Conservation (phyloP, 192 early-diverging fungal species). For the Rhizoclosmatium sp. region DNA sequence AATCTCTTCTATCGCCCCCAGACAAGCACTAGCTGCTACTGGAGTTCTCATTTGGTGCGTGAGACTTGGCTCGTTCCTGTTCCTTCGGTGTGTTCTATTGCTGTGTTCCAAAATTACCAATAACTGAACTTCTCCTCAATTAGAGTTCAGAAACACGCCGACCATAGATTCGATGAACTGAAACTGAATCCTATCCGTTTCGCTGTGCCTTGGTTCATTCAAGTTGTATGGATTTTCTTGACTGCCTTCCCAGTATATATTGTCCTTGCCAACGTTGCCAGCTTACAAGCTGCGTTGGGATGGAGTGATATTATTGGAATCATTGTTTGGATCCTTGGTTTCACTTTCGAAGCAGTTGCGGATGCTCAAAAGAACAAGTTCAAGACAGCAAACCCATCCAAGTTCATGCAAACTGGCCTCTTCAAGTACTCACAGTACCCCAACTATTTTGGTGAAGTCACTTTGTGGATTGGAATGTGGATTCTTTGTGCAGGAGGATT, state of each 20-base stretch:
- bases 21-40: slow-evolving; percentile 53
- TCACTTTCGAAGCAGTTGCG: slow-evolving; percentile 53
- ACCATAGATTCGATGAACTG: slow-evolving; percentile 56
- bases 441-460: slow-evolving; percentile 64
- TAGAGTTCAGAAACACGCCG: slow-evolving; percentile 41
- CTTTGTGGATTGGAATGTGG: slow-evolving; percentile 62
- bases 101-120: background rate
- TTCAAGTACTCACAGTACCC: slow-evolving; percentile 55
- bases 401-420: slow-evolving; percentile 57
- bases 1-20: slow-evolving; percentile 28
- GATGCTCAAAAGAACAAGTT: slow-evolving; percentile 59
- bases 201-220: slow-evolving; percentile 54
- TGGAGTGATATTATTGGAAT: slow-evolving; percentile 53
- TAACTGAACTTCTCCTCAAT: background rate
- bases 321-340: slow-evolving; percentile 56
- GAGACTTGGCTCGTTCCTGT: slow-evolving; percentile 58
- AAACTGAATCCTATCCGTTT: slow-evolving; percentile 53
- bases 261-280: slow-evolving; percentile 40
- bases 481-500: slow-evolving; percentile 55
- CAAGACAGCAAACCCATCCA: slow-evolving; percentile 52
- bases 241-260: slow-evolving; percentile 57
- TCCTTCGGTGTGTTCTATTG: slow-evolving; percentile 36
- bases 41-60: slow-evolving; percentile 50
- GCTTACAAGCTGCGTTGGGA: slow-evolving; percentile 42
- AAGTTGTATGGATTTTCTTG: slow-evolving; percentile 63